These are phyloP conservation scores for Daldinia grandis DNA, from an alignment of 495 filamentous ascomycete species.

Conservation along the genomic window DNA sequence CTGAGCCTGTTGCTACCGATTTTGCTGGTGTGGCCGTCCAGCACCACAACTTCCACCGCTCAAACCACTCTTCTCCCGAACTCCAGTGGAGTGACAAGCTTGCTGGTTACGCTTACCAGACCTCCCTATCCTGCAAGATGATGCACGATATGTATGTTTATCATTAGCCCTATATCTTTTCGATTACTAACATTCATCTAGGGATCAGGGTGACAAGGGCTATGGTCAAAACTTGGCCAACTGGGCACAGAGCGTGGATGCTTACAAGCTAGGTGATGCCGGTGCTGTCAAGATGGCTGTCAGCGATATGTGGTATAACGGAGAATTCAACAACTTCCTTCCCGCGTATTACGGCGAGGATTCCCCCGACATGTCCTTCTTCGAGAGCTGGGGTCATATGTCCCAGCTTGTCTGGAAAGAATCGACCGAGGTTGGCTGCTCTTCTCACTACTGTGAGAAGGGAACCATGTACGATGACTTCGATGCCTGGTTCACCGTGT, in stretches of 20 bases:
- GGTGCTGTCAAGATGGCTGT: conserved; percentile 68
- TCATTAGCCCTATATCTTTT: background rate
- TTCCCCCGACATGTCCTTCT: conserved; percentile 65
- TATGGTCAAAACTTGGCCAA: conserved; percentile 89
- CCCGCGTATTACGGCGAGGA: conserved; percentile 49
- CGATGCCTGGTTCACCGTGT: conserved; percentile 73
- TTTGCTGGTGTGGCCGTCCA: conserved; percentile 64
- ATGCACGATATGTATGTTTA: conserved; percentile 76
- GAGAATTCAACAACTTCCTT: conserved; percentile 64
- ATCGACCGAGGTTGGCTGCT: conserved; percentile 78
- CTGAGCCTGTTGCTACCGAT: conserved; percentile 5
- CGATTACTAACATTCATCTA: conserved; percentile 42
- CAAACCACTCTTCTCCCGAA: conserved; percentile 75
- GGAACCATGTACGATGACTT: conserved; percentile 55
- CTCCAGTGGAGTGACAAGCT: conserved; percentile 70
- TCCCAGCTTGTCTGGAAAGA: conserved; percentile 88
- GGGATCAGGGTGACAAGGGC: conserved; percentile 62
- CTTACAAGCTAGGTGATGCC: conserved; percentile 42
- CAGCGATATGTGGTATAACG: conserved; percentile 85
- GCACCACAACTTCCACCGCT: conserved; percentile 87
- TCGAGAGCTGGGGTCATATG: conserved; percentile 83
- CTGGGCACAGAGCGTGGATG: conserved; percentile 46
- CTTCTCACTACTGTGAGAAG: conserved; percentile 60
- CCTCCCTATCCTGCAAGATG: conserved; percentile 69
- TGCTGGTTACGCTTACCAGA: conserved; percentile 64